Percentiles rank a stretch among this genome's conserved stretches.
Conservation (phyloP, 495 filamentous ascomycete genomes). For the Platismatia glauca region DNA sequence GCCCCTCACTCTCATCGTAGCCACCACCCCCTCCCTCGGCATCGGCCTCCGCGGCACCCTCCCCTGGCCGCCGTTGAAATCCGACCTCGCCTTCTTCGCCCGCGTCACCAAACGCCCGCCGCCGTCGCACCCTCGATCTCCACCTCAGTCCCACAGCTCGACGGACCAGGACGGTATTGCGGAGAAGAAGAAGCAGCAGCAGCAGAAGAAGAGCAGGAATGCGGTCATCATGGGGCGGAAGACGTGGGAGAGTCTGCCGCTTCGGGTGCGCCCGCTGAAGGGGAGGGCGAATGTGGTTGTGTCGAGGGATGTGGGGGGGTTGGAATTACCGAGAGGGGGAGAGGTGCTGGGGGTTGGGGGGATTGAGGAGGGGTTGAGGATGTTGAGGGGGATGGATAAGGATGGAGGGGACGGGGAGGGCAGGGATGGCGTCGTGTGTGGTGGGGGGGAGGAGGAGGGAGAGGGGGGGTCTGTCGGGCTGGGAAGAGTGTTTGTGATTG, state of each 20-base stretch:
- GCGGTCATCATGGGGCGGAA: constrained; percentile 95
- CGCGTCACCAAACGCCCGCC: constrained; percentile 67
- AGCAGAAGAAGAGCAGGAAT: constrained; percentile 41
- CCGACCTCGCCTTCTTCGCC: constrained; percentile 91
- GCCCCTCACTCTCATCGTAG: constrained; percentile 66
- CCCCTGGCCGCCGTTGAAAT: constrained; percentile 79
- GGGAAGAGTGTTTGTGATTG: constrained; percentile 72
- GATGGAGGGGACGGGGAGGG: not conserved
- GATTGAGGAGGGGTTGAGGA: constrained; percentile 50
- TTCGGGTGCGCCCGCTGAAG: constrained; percentile 64
- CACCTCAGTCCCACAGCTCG: not conserved
- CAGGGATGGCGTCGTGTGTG: not conserved
- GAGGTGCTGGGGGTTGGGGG: constrained; percentile 25
- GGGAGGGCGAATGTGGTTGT: constrained; percentile 73
- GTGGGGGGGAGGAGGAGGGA: constrained; percentile 19
- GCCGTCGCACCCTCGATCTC: not conserved
- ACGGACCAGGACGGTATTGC: too few relatives aligned
- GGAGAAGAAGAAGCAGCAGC: too few relatives aligned
- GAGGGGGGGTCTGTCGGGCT: constrained; percentile 14
- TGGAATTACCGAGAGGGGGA: constrained; percentile 26
- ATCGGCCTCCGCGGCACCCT: constrained; percentile 74
- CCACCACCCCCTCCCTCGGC: constrained; percentile 63
- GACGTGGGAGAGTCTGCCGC: constrained; percentile 83
- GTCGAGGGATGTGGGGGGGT: constrained; percentile 36
- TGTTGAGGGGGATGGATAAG: constrained; percentile 26